Evolutionary conservation across 331 rosid species (phyloP).

Genomic region (Rhamnella rubrinervis): DNA sequence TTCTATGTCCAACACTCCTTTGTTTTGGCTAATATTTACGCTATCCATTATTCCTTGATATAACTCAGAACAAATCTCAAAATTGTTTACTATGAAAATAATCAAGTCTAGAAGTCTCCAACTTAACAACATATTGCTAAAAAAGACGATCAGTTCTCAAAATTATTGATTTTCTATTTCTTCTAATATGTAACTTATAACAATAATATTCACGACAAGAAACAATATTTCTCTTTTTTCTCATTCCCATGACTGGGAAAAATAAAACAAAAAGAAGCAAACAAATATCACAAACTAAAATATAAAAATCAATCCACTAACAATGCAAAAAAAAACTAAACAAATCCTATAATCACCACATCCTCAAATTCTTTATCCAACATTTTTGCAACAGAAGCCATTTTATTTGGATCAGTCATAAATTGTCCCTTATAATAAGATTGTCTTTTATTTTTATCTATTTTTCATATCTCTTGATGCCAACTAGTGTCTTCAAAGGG

Average conservation of each 20-base stretch:
- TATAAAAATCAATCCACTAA: no score
- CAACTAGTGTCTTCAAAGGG: neutral
- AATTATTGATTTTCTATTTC: neutral
- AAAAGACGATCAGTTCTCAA: neutral
- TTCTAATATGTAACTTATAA: neutral
- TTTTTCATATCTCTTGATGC: neutral
- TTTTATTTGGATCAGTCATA: neutral
- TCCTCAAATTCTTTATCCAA: no score
- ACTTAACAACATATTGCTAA: constrained; percentile 14
- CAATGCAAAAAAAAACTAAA: no score
- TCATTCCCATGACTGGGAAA: neutral
- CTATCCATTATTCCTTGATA: constrained; percentile 6
- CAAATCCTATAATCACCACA: no score
- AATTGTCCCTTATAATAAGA: neutral
- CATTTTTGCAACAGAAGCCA: no score
- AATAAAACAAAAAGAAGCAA: no score
- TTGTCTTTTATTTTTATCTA: no score
- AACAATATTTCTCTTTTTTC: neutral
- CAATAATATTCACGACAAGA: neutral
- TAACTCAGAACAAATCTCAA: neutral
- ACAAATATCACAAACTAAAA: no score
- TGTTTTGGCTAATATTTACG: neutral
- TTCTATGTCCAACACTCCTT: neutral
- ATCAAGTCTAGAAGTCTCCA: neutral
- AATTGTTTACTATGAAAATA: neutral